These are phyloP conservation scores for Coemansia sp. DNA, from an alignment of 192 early-diverging fungal genomes.

Conservation along the genomic window DNA sequence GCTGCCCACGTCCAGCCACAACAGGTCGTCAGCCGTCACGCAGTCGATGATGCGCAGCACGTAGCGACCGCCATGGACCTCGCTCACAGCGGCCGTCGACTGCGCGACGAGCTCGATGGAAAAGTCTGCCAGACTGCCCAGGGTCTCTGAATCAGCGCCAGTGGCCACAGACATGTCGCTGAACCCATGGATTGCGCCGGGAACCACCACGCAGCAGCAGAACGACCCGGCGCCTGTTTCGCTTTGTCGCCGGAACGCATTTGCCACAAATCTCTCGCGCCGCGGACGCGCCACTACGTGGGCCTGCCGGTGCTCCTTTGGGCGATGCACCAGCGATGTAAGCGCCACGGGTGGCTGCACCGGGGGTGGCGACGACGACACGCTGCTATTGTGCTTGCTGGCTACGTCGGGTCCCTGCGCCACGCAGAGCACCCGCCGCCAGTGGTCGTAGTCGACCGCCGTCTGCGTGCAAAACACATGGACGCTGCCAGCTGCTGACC, in stretches of 20 bases:
- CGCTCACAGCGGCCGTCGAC: not conserved
- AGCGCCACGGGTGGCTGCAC: not conserved
- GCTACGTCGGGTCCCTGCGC: constrained; percentile 12
- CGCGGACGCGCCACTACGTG: constrained; percentile 13
- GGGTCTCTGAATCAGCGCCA: not conserved
- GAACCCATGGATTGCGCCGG: constrained; percentile 5
- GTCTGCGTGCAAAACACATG: constrained; percentile 40
- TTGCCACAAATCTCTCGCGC: constrained; percentile 4
- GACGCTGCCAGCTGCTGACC: constrained; percentile 15
- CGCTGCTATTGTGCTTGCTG: constrained; percentile 11
- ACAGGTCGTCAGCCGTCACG: not conserved
- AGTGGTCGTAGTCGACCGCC: constrained; percentile 38
- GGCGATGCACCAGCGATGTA: constrained; percentile 20
- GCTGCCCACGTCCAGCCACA: constrained; percentile 20
- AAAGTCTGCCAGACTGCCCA: not conserved
- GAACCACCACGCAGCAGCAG: constrained; percentile 6
- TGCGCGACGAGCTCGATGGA: not conserved
- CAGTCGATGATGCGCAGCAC: not conserved
- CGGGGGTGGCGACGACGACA: not conserved
- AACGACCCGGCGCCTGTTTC: not conserved
- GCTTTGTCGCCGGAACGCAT: constrained; percentile 5
- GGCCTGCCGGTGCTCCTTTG: not conserved
- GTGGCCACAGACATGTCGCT: constrained; percentile 5
- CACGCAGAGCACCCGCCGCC: constrained; percentile 20
- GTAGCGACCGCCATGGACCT: not conserved